Evolutionary conservation across 2,329 filamentous ascomycete genomes (phyloP), one percentile per base, ranked within the genome.

Genomic region (Colletotrichum lentis): DNA sequence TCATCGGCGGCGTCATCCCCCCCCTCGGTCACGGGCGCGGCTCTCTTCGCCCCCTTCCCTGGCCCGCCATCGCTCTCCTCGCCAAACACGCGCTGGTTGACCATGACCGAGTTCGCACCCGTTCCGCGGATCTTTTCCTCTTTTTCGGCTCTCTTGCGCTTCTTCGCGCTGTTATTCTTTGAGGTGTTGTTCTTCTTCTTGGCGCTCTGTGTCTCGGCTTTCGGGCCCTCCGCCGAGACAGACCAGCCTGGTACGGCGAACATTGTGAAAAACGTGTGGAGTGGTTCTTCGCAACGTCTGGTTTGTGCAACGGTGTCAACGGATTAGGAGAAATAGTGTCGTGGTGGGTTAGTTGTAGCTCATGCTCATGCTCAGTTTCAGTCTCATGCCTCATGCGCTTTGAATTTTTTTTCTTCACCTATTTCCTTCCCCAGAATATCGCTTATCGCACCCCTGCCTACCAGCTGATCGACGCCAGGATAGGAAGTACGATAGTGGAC

Each of bases 241-340:
- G 93, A 93, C 94, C 95, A 97, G 73, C 96, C 96, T 75, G 92
- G 92, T 37, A 98, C 94, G 11, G 94, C 90, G 79, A 98, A 98
- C 95, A 98, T 95, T 64, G 54, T 72, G 61, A 60, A 41, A 27
- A n/a, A 43, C 18, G 22, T n/a, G 8, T 12, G 52, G 16, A 37
- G 27, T 39, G 31, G 10, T 14, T 37, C 16, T 14, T 37, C 16
- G 31, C 10, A 24, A 22, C 24, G 31, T 1, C 22, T 37, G 1
- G 6, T 8, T 43, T 49, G 5, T n/a, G 39, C n/a, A 16, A n/a
- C 1, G 14, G 27, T 11, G 14, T 7, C 4, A 18, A 39, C 3
- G 44, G 14, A 27, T n/a, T 39, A 43, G 44, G 37, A 27, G 31
- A 39, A 39, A 39, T 24, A n/a, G 16, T 22, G 43, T 57, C 14